These are phyloP conservation scores for Lasiosphaeris hirsuta DNA, from an alignment of 495 filamentous ascomycete genomes.

Conservation along the genomic window DNA sequence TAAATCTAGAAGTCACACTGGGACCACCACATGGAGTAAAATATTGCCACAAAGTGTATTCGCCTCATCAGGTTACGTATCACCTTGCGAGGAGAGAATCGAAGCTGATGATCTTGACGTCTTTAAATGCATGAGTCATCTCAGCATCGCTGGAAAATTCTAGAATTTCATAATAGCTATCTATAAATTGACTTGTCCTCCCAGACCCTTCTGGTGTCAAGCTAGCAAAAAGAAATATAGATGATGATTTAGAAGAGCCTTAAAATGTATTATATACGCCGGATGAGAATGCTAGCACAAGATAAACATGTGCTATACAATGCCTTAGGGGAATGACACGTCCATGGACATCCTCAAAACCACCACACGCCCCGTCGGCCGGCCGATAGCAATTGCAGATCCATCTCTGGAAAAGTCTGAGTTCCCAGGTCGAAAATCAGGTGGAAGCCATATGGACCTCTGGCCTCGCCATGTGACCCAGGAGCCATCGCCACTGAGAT, in stretches of 20 bases:
- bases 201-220: neutral
- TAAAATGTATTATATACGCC: no score
- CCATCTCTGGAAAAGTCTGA: neutral
- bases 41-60: slow-evolving; percentile 1
- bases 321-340: neutral
- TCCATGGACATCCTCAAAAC: slow-evolving; percentile 3
- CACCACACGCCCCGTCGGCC: neutral
- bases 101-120: no score
- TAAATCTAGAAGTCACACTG: no score
- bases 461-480: slow-evolving; percentile 1
- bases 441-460: slow-evolving; percentile 2
- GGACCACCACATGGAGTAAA: neutral
- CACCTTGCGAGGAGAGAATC: slow-evolving; percentile 1
- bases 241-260: neutral
- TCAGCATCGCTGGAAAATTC: neutral
- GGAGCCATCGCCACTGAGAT: slow-evolving; percentile 1
- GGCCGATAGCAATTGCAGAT: slow-evolving; percentile 1
- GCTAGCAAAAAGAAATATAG: slow-evolving; percentile 3
- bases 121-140: neutral
- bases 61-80: neutral
- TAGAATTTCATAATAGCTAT: neutral
- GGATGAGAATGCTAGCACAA: neutral
- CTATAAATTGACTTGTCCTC: neutral
- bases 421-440: neutral
- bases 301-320: neutral